phyloP scores from a whole-genome alignment of 2,329 filamentous ascomycete genomes.

The Xylaria sp. region DNA sequence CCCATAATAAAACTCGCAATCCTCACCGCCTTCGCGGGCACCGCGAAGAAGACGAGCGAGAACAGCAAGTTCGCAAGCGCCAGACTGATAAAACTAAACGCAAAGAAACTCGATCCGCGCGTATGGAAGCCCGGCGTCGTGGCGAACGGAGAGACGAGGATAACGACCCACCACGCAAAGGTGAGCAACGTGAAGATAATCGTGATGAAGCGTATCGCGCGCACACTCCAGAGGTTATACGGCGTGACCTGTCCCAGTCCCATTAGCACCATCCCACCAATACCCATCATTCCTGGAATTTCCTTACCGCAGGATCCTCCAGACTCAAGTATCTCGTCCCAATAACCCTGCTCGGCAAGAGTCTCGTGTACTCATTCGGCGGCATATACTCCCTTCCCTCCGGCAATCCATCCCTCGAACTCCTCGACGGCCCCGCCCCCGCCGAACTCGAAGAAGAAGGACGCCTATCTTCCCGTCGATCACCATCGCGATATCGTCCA shows the following conservation, averaged over 20 bases:
- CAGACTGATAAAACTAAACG: constrained; percentile 77
- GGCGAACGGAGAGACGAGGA: constrained; percentile 86
- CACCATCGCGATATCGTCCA: constrained; percentile 22
- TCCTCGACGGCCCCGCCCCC: constrained; percentile 11
- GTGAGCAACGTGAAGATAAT: constrained; percentile 68
- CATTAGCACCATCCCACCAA: constrained; percentile 15
- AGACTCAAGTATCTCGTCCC: constrained; percentile 61
- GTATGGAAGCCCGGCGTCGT: constrained; percentile 82
- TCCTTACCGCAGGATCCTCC: constrained; percentile 71
- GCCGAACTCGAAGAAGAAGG: constrained; percentile 4
- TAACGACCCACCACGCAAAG: constrained; percentile 87
- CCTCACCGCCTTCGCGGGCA: constrained; percentile 74
- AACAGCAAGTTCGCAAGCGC: constrained; percentile 71
- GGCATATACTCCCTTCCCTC: constrained; percentile 19
- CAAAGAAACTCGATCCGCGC: constrained; percentile 86
- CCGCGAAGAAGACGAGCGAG: constrained; percentile 78
- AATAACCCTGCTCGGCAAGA: constrained; percentile 64
- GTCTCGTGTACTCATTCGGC: constrained; percentile 53
- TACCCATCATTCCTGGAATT: not conserved
- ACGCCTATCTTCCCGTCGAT: constrained; percentile 15
- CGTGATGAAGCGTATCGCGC: constrained; percentile 71
- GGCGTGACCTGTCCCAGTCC: constrained; percentile 43
- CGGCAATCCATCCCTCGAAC: constrained; percentile 12
- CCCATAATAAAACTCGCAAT: constrained; percentile 65
- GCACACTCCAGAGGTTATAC: constrained; percentile 91